phyloP scores from a whole-genome alignment of 2,329 filamentous ascomycete species.

The Aureobasidium sp. region DNA sequence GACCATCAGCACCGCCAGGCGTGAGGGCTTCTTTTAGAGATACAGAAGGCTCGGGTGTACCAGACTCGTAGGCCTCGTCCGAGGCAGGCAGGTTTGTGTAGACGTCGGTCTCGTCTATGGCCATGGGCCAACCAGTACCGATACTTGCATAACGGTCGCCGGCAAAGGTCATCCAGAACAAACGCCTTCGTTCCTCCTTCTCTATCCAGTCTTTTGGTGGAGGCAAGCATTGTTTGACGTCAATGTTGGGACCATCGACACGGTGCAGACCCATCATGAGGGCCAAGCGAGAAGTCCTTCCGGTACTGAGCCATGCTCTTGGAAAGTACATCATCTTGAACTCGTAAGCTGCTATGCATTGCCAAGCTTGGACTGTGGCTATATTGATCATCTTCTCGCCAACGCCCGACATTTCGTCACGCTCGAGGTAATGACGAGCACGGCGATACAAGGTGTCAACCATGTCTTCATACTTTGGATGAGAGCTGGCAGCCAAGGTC shows the following conservation, averaged over 20 bases:
- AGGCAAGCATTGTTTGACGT: conserved; percentile 86
- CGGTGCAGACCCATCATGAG: conserved; percentile 93
- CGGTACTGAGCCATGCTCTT: conserved; percentile 86
- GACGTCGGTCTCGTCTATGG: conserved; percentile 83
- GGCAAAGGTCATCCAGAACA: conserved; percentile 92
- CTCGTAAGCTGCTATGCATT: conserved; percentile 72
- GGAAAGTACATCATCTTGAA: conserved; percentile 98
- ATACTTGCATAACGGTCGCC: conserved; percentile 90
- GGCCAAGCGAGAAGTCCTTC: conserved; percentile 66
- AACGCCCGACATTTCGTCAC: conserved; percentile 84
- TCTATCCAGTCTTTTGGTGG: conserved; percentile 90
- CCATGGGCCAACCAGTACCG: conserved; percentile 95
- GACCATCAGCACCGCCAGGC: conserved; percentile 59
- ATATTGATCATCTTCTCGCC: conserved; percentile 83
- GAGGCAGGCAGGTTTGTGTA: conserved; percentile 74
- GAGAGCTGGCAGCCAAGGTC: conserved; percentile 80
- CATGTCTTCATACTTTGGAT: conserved; percentile 69
- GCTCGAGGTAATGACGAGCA: conserved; percentile 80
- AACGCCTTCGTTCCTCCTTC: conserved; percentile 78
- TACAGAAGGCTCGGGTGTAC: conserved; percentile 62
- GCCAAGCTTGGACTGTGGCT: conserved; percentile 77
- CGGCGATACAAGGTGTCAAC: conserved; percentile 86
- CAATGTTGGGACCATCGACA: conserved; percentile 69
- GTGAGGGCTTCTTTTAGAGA: conserved; percentile 61
- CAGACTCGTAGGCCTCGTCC: conserved; percentile 77